Percentiles rank a stretch among this genome's conserved stretches.
Evolutionary conservation across 306 rosid genomes (phyloP).

Genomic region (Pyrus betulifolia): DNA sequence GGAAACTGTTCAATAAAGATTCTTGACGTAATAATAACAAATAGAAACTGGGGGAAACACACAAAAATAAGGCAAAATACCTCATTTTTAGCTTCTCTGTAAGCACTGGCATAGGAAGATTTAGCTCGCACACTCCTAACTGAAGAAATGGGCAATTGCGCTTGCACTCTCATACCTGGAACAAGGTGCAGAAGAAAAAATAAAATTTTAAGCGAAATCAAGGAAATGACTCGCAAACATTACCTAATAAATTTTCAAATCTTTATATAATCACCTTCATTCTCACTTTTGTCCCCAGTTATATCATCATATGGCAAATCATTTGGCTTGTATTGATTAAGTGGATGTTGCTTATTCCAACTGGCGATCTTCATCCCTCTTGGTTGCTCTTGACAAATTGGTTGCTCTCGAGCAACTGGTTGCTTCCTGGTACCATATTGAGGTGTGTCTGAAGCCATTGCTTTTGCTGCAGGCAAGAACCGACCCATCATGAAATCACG

Average conservation of each 20-base stretch:
- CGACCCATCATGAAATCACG: slow-evolving; percentile 79
- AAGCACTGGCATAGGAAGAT: slow-evolving; percentile 30
- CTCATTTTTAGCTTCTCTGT: slow-evolving; percentile 29
- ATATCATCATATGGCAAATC: slow-evolving; percentile 22
- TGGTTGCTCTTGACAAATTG: slow-evolving; percentile 34
- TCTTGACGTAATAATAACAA: slow-evolving; percentile 8
- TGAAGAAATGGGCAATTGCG: slow-evolving; percentile 23
- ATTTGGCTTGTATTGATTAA: slow-evolving; percentile 29
- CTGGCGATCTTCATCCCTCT: slow-evolving; percentile 29
- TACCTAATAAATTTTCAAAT: slow-evolving; percentile 21
- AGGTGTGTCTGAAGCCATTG: slow-evolving; percentile 60
- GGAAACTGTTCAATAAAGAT: slow-evolving; percentile 9
- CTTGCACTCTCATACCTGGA: slow-evolving; percentile 44
- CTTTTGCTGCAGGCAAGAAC: slow-evolving; percentile 87
- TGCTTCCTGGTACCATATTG: slow-evolving; percentile 43
- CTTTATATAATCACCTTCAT: slow-evolving; percentile 36
- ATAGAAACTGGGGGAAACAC: not conserved
- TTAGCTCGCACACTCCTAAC: slow-evolving; percentile 32
- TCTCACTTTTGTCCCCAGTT: slow-evolving; percentile 36
- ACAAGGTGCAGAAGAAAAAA: slow-evolving; percentile 43
- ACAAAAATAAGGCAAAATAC: slow-evolving; percentile 26
- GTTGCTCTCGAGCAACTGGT: slow-evolving; percentile 36
- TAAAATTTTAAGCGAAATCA: slow-evolving; percentile 30
- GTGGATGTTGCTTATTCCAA: slow-evolving; percentile 21
- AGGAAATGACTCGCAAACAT: slow-evolving; percentile 51